Base-by-base conservation (phyloP, 768 basidiomycete genomes). In the Tricholoma sp. region DNA sequence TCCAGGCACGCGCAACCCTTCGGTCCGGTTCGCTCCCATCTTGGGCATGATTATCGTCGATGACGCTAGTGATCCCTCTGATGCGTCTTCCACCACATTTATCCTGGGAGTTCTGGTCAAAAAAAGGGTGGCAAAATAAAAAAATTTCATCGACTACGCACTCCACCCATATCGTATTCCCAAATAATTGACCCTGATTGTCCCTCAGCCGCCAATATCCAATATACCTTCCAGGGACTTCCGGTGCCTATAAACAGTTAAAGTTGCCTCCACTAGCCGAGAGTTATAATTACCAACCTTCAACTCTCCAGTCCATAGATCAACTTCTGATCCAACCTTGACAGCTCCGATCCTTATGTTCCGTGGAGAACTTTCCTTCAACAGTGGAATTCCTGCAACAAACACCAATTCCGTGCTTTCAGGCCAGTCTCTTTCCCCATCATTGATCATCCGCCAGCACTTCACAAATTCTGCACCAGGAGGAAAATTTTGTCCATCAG, bases 391-490 rank as follows among this genome's bases (percentile, higher is more conserved):
- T 15, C 91, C 91, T 8, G 83, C 88, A 45, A 88, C 82, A 62
- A 85, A 92, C 9, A 80, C 77, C 15, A 94, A 69, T 63, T 84
- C 78, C 0, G 91, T 91, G 11, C 73, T 70, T 28, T 79, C 76
- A 0, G 88, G 88, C 91, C 90, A 94, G 17, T 83, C 77, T 5
- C 67, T 54, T 12, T 62, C 64, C 13, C 90, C 85, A 61, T 79
- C 79, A 63, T 94, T 94, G 31, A 76, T 59, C 75, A 93, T 78
- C 55, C 77, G 75, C 91, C 91, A 94, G 18, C 83, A 83, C 70
- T 93, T 94, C 54, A 91, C 80, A 63, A 94, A 94, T 66, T 89
- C 89, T 0, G 89, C 89, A 33, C 91, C 91, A 6, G 89, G 84
- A 31, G 89, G 89, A 65, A 93, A 88, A 20, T 76, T 70, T 62